Percentiles rank a stretch among this genome's conserved stretches.
These are phyloP conservation scores for Coniochaeta sp. DNA, from an alignment of 2,329 filamentous ascomycete genomes.

Conservation along the genomic window DNA sequence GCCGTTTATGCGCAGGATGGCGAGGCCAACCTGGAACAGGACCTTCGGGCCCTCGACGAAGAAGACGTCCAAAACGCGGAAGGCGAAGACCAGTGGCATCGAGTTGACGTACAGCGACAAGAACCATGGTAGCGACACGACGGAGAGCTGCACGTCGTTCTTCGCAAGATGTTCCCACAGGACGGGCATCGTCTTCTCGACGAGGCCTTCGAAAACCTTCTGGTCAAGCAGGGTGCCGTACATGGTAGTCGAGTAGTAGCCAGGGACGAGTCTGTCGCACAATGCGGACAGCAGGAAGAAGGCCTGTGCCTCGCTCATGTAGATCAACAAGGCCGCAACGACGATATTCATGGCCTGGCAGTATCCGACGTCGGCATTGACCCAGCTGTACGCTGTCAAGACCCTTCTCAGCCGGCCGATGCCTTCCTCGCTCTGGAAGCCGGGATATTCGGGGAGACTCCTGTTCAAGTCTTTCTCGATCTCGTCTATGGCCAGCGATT, in stretches of 20 bases:
- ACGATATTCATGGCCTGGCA: conserved; percentile 99
- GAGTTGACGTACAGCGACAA: conserved; percentile 98
- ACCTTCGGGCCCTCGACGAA: conserved; percentile 98
- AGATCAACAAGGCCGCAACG: conserved; percentile 94
- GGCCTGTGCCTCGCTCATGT: conserved; percentile 93
- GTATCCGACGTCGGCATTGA: conserved; percentile 90
- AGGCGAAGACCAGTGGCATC: conserved; percentile 97
- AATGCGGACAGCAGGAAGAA: conserved; percentile 89
- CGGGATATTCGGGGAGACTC: conserved; percentile 92
- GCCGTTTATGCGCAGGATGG: conserved; percentile 95
- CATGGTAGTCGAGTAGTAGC: conserved; percentile 99
- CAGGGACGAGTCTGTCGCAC: conserved; percentile 87
- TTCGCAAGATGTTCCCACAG: conserved; percentile 98
- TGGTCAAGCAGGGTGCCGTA: conserved; percentile 96
- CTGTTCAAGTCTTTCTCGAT: conserved; percentile 98
- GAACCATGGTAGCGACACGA: conserved; percentile 97
- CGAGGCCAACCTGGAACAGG: conserved; percentile 90
- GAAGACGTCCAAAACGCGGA: conserved; percentile 93
- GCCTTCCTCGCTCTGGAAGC: conserved; percentile 93
- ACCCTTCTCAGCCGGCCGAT: conserved; percentile 86
- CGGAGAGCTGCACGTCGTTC: conserved; percentile 92
- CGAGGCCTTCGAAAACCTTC: conserved; percentile 92
- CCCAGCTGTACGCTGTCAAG: conserved; percentile 96
- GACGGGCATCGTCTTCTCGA: conserved; percentile 98
- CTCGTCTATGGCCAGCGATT: conserved; percentile 94